Evolutionary conservation across 192 early-diverging fungal species (phyloP), one percentile per base, ranked within the genome.

Genomic region (Powellomyces hirtus): DNA sequence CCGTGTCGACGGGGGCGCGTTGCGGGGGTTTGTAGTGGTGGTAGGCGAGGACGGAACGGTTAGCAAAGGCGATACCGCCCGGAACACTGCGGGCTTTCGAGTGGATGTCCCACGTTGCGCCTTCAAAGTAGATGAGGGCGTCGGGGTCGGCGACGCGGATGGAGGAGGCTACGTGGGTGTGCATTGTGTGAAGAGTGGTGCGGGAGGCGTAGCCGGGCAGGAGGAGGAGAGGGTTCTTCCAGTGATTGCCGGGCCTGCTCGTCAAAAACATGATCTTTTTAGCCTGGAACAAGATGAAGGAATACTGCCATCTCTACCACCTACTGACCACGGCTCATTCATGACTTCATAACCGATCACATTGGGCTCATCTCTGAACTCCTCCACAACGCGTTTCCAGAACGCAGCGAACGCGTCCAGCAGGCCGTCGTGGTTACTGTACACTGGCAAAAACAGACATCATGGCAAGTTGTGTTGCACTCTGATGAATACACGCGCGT

Each of bases 281-380:
- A n/a, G n/a, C n/a, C n/a, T n/a, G n/a, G n/a, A n/a, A n/a, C n/a
- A n/a, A n/a, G n/a, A n/a, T n/a, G n/a, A n/a, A n/a, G n/a, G n/a
- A n/a, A n/a, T n/a, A n/a, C n/a, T n/a, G n/a, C n/a, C n/a, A n/a
- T n/a, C n/a, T n/a, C n/a, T n/a, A n/a, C n/a, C 62, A 65, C 79
- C 77, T 35, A 78, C 79, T 1, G 76, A 74, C 80, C 82, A 88
- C 27, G 87, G 84, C 58, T 88, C 87, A 51, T 88, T 88, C 66
- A 88, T 79, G 49, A 88, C 60, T 53, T 89, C 79, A 67, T 89
- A 89, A 1, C 87, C 87, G 38, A 89, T 50, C 29, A 89, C 72
- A 42, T 85, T 85, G 18, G 67, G 67, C 8, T 79, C 70, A 8
- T 70, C 49, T 14, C 59, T 57, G 59, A 84, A 86, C 22, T 77